These are phyloP conservation scores for Populus nigra DNA, from an alignment of 345 rosid genomes.

Conservation along the genomic window DNA sequence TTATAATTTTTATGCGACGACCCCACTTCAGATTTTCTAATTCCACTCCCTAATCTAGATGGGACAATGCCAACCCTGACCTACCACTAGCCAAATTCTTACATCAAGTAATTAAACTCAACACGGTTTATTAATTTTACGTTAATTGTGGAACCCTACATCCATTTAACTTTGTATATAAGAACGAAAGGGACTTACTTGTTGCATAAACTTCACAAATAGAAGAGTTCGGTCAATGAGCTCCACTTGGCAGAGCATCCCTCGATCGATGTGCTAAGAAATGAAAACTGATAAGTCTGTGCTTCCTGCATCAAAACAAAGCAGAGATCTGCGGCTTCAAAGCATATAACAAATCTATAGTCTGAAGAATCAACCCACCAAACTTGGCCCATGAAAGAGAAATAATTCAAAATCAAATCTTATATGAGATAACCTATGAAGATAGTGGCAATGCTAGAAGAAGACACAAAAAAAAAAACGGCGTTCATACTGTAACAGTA, in stretches of 20 bases:
- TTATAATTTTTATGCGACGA: too few relatives aligned
- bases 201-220: too few relatives aligned
- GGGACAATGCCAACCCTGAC: too few relatives aligned
- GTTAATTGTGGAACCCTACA: too few relatives aligned
- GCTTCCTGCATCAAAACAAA: neutral
- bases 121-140: too few relatives aligned
- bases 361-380: neutral
- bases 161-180: too few relatives aligned
- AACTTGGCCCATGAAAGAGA: neutral
- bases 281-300: neutral
- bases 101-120: too few relatives aligned
- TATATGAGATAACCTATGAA: neutral
- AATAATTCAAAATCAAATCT: constrained; percentile 1
- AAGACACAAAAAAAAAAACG: neutral
- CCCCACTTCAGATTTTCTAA: too few relatives aligned
- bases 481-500: neutral
- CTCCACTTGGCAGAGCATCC: neutral
- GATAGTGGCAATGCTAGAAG: neutral
- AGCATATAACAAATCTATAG: neutral
- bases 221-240: neutral
- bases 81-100: too few relatives aligned
- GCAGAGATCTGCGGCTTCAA: constrained; percentile 2
- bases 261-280: neutral
- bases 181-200: too few relatives aligned
- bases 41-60: too few relatives aligned